Evolutionary conservation across 352 stramenopile genomes (phyloP).

Genomic region (Elongisporangium prolatum): DNA sequence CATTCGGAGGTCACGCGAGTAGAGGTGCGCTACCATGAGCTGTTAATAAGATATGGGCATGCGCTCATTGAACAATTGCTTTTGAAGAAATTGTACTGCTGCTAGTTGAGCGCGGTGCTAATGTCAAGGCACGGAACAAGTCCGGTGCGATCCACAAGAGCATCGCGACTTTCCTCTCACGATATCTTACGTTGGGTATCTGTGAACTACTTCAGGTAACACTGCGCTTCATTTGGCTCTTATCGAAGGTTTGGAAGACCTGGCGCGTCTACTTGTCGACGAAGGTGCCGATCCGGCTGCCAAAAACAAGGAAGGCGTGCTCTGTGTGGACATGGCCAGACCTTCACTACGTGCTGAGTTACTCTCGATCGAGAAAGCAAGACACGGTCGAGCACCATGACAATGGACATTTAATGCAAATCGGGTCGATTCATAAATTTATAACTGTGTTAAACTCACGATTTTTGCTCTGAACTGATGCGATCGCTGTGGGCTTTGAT

Average conservation of each 20-base stretch:
- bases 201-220: slow-evolving; percentile 32
- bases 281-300: slow-evolving; percentile 44
- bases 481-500: background rate
- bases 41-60: too few species aligned
- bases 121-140: slow-evolving; percentile 49
- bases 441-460: background rate
- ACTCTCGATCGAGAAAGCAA: background rate
- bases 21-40: slow-evolving; percentile 25
- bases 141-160: slow-evolving; percentile 10
- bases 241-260: slow-evolving; percentile 52
- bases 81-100: slow-evolving; percentile 46
- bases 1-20: slow-evolving; percentile 48
- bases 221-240: slow-evolving; percentile 66
- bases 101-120: slow-evolving; percentile 58
- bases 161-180: background rate
- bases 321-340: slow-evolving; percentile 47
- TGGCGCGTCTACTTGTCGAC: slow-evolving; percentile 57
- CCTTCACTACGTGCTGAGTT: slow-evolving; percentile 45
- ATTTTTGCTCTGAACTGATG: background rate
- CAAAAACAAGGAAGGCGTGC: slow-evolving; percentile 53
- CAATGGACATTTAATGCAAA: background rate
- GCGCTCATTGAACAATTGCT: background rate
- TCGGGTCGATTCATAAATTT: background rate
- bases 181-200: slow-evolving; percentile 1
- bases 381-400: background rate